A percentile compares a stretch with the other conserved stretches of the same genome.
Evolutionary conservation across 139 green algal genomes (phyloP).

Genomic region (Micractinium conductrix): DNA sequence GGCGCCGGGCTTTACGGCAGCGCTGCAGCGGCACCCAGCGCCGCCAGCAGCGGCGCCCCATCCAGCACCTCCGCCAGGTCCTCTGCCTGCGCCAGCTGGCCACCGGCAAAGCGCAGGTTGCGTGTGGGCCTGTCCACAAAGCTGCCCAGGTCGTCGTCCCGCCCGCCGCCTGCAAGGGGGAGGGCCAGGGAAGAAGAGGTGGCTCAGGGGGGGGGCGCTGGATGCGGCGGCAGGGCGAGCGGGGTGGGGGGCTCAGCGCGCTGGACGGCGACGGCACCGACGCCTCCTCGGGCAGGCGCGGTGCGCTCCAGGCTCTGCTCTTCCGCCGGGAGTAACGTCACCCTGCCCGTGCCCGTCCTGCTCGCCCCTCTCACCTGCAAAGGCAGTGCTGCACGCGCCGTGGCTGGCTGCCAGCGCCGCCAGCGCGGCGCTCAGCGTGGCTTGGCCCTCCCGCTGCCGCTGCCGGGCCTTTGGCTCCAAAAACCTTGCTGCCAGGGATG

Average conservation of each 20-base stretch:
- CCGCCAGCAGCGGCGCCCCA: conserved; percentile 33
- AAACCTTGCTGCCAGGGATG: conserved; percentile 50
- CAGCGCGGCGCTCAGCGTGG: conserved; percentile 54
- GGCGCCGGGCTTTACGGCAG: too few species aligned
- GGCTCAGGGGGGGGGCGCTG: too few species aligned
- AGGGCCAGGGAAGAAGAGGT: too few species aligned
- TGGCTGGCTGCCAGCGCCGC: conserved; percentile 52
- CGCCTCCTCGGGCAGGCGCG: too few species aligned
- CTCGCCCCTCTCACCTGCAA: too few species aligned
- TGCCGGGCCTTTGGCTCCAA: conserved; percentile 42
- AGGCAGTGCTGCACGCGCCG: conserved; percentile 47
- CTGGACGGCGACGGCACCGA: too few species aligned
- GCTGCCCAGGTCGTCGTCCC: conserved; percentile 30
- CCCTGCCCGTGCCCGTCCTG: too few species aligned
- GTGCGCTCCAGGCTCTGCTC: too few species aligned
- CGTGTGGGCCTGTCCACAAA: conserved; percentile 56
- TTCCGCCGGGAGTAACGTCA: too few species aligned
- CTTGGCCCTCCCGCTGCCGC: conserved; percentile 55
- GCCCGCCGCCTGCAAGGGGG: background rate
- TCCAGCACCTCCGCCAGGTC: conserved; percentile 61
- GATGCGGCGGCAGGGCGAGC: too few species aligned
- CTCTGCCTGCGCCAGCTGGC: conserved; percentile 32
- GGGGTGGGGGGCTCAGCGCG: too few species aligned
- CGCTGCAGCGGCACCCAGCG: too few species aligned
- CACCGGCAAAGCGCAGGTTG: conserved; percentile 72